Base-by-base conservation (phyloP, 2,329 filamentous ascomycete genomes). In the Escovopsis sp. region DNA sequence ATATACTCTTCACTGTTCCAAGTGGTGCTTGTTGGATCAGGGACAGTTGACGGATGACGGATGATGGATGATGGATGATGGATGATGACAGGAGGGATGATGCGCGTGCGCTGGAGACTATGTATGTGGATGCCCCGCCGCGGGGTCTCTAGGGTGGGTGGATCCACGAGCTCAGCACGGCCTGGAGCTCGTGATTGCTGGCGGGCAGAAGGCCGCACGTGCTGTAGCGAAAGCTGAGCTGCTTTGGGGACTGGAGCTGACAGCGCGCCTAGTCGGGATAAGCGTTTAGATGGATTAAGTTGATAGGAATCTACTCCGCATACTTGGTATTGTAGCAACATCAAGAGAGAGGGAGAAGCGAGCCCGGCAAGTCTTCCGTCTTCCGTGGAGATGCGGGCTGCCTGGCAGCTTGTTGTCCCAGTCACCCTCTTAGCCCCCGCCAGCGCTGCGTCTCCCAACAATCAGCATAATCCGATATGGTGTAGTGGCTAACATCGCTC, bases 401-500 rank as follows among this genome's bases (percentile, higher is more conserved):
- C 12, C 34, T 18, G n/a, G 34, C n/a, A 15, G n/a, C 12, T 9
- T 23, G 2, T 15, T 15, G 15, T 15, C 15, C 15, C 19, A 36
- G n/a, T 36, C 34, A 18, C 19, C 19, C n/a, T 12, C 19, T 9
- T 10, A 23, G 23, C 12, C 3, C 23, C 4, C 9, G 8, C 7
- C 37, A 15, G 19, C 19, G 12, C 23, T 12, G 8, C 26, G 4
- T 5, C n/a, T n/a, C 6, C 26, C 36, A 38, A 26, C 18, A 38
- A 12, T 10, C 15, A 41, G 34, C 7, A 39, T 15, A 50, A 23
- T 58, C 56, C 56, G 55, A 52, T 57, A 57, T 58, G 56, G 56
- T 58, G 55, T 58, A 58, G 55, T 57, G 56, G 56, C 55, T 57
- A 58, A 57, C 56, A 58, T 58, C 56, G 56, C 54, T 58, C 56